A percentile compares a stretch with the other conserved stretches of the same genome.
Conservation (phyloP, 495 filamentous ascomycete genomes). For the Neurospora intermedia region DNA sequence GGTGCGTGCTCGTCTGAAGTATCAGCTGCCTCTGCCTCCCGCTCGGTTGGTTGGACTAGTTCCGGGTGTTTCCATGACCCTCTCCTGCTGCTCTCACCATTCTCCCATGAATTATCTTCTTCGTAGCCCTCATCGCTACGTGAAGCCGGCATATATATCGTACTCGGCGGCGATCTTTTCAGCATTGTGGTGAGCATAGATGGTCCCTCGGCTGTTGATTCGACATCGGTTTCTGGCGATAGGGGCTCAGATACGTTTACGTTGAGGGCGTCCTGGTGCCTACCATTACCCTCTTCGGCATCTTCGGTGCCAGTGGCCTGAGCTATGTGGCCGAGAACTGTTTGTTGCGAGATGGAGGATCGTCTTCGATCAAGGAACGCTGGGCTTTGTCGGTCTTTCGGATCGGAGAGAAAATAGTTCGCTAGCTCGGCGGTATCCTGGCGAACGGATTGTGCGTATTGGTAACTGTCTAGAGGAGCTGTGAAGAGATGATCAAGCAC, state of each 20-base stretch:
- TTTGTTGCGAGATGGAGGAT: conserved; percentile 19
- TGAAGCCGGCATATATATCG: conserved; percentile 3
- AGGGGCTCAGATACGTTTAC: conserved; percentile 50
- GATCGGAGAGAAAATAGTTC: conserved; percentile 67
- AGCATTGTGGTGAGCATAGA: conserved; percentile 59
- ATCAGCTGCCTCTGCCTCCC: conserved; percentile 8
- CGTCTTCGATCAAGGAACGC: conserved; percentile 30
- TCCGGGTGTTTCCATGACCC: background rate
- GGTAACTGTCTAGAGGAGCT: conserved; percentile 50
- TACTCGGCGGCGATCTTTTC: conserved; percentile 37
- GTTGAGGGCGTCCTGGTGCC: conserved; percentile 35
- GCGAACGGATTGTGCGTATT: conserved; percentile 68
- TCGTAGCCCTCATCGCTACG: conserved; percentile 12
- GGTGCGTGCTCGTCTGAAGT: conserved; percentile 26
- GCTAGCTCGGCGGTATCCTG: conserved; percentile 89
- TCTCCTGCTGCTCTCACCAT: background rate
- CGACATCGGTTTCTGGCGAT: conserved; percentile 30
- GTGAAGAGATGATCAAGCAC: background rate
- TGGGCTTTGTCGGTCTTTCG: conserved; percentile 29
- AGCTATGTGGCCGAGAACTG: conserved; percentile 8
- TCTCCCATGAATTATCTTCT: conserved; percentile 2
- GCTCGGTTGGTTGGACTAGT: background rate
- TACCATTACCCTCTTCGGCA: conserved; percentile 2
- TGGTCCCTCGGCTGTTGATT: conserved; percentile 28
- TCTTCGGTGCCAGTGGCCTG: conserved; percentile 9